phyloP scores from a whole-genome alignment of 352 stramenopile species.

The Phytophthora tentaculata region DNA sequence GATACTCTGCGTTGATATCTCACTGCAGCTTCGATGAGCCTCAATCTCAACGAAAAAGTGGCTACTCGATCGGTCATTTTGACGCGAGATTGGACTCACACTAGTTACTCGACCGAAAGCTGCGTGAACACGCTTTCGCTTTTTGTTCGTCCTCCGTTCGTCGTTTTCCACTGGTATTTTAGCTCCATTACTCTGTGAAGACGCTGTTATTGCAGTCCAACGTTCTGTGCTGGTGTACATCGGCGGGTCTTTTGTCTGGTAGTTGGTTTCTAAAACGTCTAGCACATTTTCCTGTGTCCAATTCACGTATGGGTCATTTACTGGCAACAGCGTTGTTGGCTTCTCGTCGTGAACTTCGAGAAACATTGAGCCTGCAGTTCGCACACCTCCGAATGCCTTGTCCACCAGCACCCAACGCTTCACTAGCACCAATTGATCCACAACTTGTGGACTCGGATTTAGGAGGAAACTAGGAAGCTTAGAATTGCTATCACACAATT shows the following conservation, averaged over 20 bases:
- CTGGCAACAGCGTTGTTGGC: conserved; percentile 4
- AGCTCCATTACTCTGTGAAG: not conserved
- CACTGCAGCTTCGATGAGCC: not conserved
- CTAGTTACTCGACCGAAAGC: conserved; percentile 56
- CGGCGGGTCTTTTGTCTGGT: conserved; percentile 47
- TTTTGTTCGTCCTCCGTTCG: conserved; percentile 30
- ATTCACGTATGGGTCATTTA: conserved; percentile 6
- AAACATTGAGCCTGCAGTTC: conserved; percentile 23
- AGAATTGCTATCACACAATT: conserved; percentile 46
- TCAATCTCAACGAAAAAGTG: conserved; percentile 82
- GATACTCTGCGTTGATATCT: conserved; percentile 29
- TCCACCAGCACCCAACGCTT: conserved; percentile 66
- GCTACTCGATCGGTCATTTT: conserved; percentile 39
- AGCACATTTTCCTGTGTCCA: conserved; percentile 30
- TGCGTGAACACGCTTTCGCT: conserved; percentile 40
- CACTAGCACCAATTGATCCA: conserved; percentile 64
- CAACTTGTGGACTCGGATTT: conserved; percentile 35
- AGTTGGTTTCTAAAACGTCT: conserved; percentile 38
- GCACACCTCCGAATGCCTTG: conserved; percentile 18
- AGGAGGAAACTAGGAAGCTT: conserved; percentile 47
- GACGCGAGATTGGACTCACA: conserved; percentile 63
- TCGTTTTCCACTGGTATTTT: not conserved
- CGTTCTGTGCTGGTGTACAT: conserved; percentile 44
- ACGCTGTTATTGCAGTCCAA: conserved; percentile 28
- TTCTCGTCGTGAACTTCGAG: conserved; percentile 52